Conservation (phyloP, 2,329 filamentous ascomycete genomes). For the Claviceps arundinis region DNA sequence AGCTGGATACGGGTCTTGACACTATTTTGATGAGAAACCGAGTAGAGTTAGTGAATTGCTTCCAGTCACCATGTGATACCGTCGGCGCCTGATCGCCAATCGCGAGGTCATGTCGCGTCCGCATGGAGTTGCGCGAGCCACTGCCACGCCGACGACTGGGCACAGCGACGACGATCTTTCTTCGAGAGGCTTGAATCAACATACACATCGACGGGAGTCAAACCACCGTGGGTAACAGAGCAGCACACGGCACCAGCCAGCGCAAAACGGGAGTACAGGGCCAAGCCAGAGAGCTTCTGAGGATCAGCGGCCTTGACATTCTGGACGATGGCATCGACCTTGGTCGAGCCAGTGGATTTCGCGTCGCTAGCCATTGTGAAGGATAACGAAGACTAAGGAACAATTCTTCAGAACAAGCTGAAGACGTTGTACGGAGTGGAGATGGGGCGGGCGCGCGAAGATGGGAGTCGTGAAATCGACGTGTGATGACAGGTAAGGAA, state of each 20-base stretch:
- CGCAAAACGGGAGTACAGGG: conserved; percentile 90
- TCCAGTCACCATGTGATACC: neutral
- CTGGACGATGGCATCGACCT: conserved; percentile 32
- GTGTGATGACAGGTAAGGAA: neutral
- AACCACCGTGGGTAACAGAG: conserved; percentile 89
- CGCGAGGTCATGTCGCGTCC: neutral
- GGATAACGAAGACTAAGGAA: neutral
- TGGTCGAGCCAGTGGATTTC: conserved; percentile 25
- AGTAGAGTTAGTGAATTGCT: neutral
- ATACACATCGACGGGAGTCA: conserved; percentile 99
- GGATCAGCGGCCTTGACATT: conserved; percentile 27
- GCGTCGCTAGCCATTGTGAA: conserved; percentile 30
- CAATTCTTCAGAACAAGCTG: conserved; percentile 2
- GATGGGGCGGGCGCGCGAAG: neutral
- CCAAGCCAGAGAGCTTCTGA: conserved; percentile 36
- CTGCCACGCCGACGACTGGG: neutral
- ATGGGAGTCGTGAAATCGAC: neutral
- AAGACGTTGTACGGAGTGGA: conserved; percentile 7
- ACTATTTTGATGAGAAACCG: conserved; percentile 29
- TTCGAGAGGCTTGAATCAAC: conserved; percentile 29
- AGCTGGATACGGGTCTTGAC: conserved; percentile 96
- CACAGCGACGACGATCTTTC: neutral
- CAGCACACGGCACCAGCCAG: conserved; percentile 97
- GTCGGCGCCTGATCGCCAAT: neutral
- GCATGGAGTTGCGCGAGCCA: neutral